Base-by-base conservation (phyloP, 192 early-diverging fungal genomes). In the Ramicandelaber brevisporus region DNA sequence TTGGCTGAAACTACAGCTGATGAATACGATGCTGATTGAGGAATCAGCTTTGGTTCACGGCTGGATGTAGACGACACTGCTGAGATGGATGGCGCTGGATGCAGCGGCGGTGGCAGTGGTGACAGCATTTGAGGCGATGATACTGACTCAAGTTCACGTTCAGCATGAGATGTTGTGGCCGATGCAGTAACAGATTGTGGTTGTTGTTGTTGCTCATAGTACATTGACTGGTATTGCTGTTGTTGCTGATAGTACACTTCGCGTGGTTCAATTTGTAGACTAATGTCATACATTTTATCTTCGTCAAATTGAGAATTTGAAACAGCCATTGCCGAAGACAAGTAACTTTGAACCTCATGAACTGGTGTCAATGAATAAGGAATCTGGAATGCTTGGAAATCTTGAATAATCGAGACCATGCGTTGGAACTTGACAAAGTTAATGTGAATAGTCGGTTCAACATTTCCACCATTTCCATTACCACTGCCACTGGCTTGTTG, bases 371-470 rank as follows among this genome's bases (percentile, higher is more conserved):
- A n/a, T n/a, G n/a, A n/a, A 21, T 79, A 84, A 19, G 68, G 59
- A 6, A 69, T 40, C 43, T 84, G 78, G 40, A 77, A 84, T 34
- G 64, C 61, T 38, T 65, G 61, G 26, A 84, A 50, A 33, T 84
- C 79, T 25, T 50, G 44, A 28, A 86, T 68, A 5, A 77, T 56
- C 4, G 44, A 41, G 0, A 63, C 51, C 6, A 61, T 42, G 10
- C 63, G 62, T 31, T 66, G 50, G 33, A 68, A 59, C 31, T 86
- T 84, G 44, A 73, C 70, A 52, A 86, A 80, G 43, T 86, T 86
- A 41, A 86, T 68, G 16, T 79, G 54, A n/a, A 48, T 44, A 9
- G 44, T 42, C 1, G 36, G 47, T 27, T n/a, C n/a, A n/a, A n/a
- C n/a, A n/a, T n/a, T n/a, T n/a, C n/a, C n/a, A n/a, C n/a, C n/a